Conservation (phyloP, 768 basidiomycete genomes). For the Boletus pseudopeckii region DNA sequence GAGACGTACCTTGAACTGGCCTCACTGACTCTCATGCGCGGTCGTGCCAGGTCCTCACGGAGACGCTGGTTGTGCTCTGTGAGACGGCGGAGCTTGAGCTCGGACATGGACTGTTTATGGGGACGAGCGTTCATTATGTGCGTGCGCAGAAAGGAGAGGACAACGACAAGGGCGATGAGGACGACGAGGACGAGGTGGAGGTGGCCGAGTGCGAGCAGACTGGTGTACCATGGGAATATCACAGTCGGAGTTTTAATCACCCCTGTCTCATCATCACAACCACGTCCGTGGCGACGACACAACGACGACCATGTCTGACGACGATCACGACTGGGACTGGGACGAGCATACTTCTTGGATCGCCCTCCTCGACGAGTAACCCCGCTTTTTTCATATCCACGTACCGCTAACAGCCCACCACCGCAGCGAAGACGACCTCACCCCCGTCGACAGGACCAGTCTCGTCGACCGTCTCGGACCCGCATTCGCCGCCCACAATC, state of each 20-base stretch:
- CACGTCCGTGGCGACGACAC: not conserved
- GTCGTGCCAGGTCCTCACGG: slow-evolving; percentile 83
- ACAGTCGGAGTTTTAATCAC: slow-evolving; percentile 19
- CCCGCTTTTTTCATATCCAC: not conserved
- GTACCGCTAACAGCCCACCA: slow-evolving; percentile 3
- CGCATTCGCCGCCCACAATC: slow-evolving; percentile 33
- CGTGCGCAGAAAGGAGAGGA: slow-evolving; percentile 4
- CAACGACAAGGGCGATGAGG: not conserved
- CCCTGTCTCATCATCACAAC: slow-evolving; percentile 4
- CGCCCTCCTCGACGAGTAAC: slow-evolving; percentile 30
- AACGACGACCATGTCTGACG: slow-evolving; percentile 1
- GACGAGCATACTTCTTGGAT: slow-evolving; percentile 28
- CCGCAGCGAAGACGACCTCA: slow-evolving; percentile 35
- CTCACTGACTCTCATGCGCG: slow-evolving; percentile 89
- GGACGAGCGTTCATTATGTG: slow-evolving; percentile 66
- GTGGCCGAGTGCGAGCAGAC: slow-evolving; percentile 7
- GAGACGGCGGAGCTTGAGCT: slow-evolving; percentile 91
- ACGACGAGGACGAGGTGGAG: slow-evolving; percentile 7
- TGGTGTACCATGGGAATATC: slow-evolving; percentile 6
- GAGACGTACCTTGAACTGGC: slow-evolving; percentile 70
- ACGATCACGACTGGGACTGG: slow-evolving; percentile 13
- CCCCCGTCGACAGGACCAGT: slow-evolving; percentile 41
- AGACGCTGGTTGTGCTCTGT: slow-evolving; percentile 92
- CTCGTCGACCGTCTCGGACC: slow-evolving; percentile 47
- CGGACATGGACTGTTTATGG: slow-evolving; percentile 94